Evolutionary conservation across 495 filamentous ascomycete genomes (phyloP).

Genomic region (Tuber umbilicatum): DNA sequence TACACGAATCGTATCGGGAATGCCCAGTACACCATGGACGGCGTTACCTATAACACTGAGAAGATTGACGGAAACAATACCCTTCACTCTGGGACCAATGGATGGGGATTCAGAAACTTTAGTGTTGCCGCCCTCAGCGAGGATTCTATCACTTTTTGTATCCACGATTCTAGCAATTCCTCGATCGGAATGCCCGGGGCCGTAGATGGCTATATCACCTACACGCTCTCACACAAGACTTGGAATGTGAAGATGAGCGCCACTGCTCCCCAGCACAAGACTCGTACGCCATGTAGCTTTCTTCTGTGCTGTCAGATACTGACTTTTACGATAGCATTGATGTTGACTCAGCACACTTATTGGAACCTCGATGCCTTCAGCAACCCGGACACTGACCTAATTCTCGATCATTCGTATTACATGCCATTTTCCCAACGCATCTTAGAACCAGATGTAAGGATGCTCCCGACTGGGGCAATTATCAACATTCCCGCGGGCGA

Average conservation of each 20-base stretch:
- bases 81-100: constrained; percentile 56
- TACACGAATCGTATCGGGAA: constrained; percentile 56
- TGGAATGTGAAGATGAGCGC: constrained; percentile 55
- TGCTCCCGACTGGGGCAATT: constrained; percentile 68
- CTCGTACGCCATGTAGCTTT: constrained; percentile 44
- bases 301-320: background rate
- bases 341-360: constrained; percentile 75
- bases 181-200: constrained; percentile 66
- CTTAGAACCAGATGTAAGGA: constrained; percentile 60
- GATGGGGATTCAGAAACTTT: constrained; percentile 54
- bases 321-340: constrained; percentile 45
- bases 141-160: constrained; percentile 71
- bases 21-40: constrained; percentile 51
- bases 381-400: constrained; percentile 52
- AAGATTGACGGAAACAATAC: constrained; percentile 55
- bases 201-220: constrained; percentile 66
- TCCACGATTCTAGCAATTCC: constrained; percentile 59
- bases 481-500: constrained; percentile 50
- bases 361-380: constrained; percentile 79
- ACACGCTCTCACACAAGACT: constrained; percentile 51
- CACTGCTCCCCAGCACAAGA: constrained; percentile 48
- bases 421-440: constrained; percentile 66
- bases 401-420: constrained; percentile 65
- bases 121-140: constrained; percentile 54
- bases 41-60: constrained; percentile 48